Evolutionary conservation across 805 yeast genomes (phyloP).

Genomic region (Wickerhamomyces alni): DNA sequence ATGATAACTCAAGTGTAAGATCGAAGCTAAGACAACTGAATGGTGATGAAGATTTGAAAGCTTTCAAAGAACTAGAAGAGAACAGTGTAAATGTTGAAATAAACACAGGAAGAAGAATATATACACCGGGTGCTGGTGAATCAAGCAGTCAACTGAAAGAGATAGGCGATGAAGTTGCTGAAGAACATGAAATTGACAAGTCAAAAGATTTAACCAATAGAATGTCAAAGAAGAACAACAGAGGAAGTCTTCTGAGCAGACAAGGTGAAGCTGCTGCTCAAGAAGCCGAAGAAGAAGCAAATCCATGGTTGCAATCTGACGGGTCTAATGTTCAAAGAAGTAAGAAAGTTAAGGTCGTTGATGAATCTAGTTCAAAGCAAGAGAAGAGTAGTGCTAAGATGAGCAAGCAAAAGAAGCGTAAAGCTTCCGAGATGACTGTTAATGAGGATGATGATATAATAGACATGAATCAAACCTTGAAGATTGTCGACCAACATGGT

Average conservation of each 20-base stretch:
- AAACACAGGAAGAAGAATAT: conserved; percentile 77
- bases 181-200: conserved; percentile 47
- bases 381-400: conserved; percentile 36
- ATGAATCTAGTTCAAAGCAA: conserved; percentile 41
- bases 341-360: conserved; percentile 41
- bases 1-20: conserved; percentile 50
- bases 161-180: conserved; percentile 28
- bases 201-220: conserved; percentile 39
- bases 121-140: conserved; percentile 48
- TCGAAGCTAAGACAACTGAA: conserved; percentile 45
- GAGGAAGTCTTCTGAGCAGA: conserved; percentile 4
- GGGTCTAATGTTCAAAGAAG: conserved; percentile 30
- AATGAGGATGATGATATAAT: conserved; percentile 33
- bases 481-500: conserved; percentile 42
- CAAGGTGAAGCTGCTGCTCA: conserved; percentile 6
- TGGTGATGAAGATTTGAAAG: conserved; percentile 38
- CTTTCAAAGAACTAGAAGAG: conserved; percentile 29
- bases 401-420: conserved; percentile 26
- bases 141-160: conserved; percentile 28
- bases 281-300: conserved; percentile 24
- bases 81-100: conserved; percentile 40
- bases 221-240: conserved; percentile 23
- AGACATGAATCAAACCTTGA: conserved; percentile 49
- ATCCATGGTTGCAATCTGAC: conserved; percentile 46
- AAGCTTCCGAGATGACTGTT: conserved; percentile 26